Conservation (phyloP, 768 basidiomycete species). For the Pulveroboletus ravenelii region DNA sequence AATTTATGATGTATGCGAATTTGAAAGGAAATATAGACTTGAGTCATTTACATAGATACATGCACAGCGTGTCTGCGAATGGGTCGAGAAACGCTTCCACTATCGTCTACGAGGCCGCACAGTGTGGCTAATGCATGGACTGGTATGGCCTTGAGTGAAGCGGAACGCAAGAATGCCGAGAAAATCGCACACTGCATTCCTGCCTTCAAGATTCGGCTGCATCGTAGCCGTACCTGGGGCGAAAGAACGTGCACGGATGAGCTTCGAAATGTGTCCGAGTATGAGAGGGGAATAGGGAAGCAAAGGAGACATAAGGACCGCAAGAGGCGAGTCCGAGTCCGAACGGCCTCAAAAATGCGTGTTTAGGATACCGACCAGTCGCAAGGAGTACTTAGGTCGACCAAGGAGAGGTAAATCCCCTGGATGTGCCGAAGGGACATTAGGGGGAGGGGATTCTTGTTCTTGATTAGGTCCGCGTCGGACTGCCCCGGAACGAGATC, state of each 20-base stretch:
- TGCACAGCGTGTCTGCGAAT: no score
- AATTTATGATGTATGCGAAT: no score
- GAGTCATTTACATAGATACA: no score
- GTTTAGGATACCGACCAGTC: conserved; percentile 35
- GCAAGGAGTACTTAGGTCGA: conserved; percentile 42
- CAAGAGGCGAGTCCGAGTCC: conserved; percentile 41
- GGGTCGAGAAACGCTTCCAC: no score
- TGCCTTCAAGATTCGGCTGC: conserved; percentile 47
- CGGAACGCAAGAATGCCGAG: conserved; percentile 51
- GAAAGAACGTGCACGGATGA: conserved; percentile 59
- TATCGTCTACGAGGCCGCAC: not conserved
- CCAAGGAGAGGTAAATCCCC: conserved; percentile 47
- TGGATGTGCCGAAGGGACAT: conserved; percentile 38
- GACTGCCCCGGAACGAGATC: conserved; percentile 49
- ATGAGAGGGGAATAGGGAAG: conserved; percentile 36
- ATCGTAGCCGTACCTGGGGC: conserved; percentile 55
- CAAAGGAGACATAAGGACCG: conserved; percentile 58
- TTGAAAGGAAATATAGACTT: no score
- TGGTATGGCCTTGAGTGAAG: conserved; percentile 42
- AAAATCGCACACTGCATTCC: conserved; percentile 54
- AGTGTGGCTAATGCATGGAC: no score
- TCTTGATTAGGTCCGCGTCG: conserved; percentile 55
- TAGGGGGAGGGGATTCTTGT: conserved; percentile 31
- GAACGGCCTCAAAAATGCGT: conserved; percentile 45
- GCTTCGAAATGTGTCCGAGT: conserved; percentile 42